Evolutionary conservation across 768 basidiomycete genomes (phyloP).

Genomic region (Boletus reticulatus): DNA sequence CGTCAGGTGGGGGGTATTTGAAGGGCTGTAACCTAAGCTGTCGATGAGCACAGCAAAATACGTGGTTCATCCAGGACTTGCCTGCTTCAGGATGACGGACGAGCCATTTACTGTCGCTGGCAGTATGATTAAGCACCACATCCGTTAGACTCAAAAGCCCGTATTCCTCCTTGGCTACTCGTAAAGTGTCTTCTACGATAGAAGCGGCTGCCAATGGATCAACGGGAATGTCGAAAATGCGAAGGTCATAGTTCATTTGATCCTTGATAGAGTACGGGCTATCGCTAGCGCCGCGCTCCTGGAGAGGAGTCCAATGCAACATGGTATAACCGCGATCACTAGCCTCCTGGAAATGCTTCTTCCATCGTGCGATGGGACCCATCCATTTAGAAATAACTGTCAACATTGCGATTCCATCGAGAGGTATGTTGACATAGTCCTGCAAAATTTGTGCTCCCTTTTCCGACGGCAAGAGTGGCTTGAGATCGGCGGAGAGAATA

Average conservation of each 20-base stretch:
- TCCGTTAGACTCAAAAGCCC: conserved; percentile 91
- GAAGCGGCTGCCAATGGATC: conserved; percentile 51
- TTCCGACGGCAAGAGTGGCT: conserved; percentile 49
- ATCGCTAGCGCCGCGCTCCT: conserved; percentile 84
- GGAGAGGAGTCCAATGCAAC: conserved; percentile 95
- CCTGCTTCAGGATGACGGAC: conserved; percentile 94
- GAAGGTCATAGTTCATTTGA: conserved; percentile 80
- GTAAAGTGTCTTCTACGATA: conserved; percentile 62
- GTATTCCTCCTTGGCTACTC: conserved; percentile 75
- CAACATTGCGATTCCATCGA: conserved; percentile 86
- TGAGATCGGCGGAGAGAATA: conserved; percentile 60
- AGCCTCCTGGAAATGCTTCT: conserved; percentile 76
- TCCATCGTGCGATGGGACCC: conserved; percentile 81
- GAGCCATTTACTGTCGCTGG: conserved; percentile 91
- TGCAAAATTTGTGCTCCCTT: conserved; percentile 52
- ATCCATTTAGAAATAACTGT: conserved; percentile 98
- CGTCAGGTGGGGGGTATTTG: conserved; percentile 86
- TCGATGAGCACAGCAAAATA: conserved; percentile 1
- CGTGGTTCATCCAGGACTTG: conserved; percentile 30
- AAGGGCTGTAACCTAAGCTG: conserved; percentile 76
- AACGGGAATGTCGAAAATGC: conserved; percentile 51
- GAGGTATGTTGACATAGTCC: conserved; percentile 64
- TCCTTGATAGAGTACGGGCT: conserved; percentile 94
- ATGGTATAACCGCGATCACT: conserved; percentile 94
- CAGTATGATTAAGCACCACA: conserved; percentile 96